A percentile compares a stretch with the other conserved stretches of the same genome.
These are phyloP conservation scores for Caloboletus firmus DNA, from an alignment of 1,284 basidiomycete genomes.

Conservation along the genomic window DNA sequence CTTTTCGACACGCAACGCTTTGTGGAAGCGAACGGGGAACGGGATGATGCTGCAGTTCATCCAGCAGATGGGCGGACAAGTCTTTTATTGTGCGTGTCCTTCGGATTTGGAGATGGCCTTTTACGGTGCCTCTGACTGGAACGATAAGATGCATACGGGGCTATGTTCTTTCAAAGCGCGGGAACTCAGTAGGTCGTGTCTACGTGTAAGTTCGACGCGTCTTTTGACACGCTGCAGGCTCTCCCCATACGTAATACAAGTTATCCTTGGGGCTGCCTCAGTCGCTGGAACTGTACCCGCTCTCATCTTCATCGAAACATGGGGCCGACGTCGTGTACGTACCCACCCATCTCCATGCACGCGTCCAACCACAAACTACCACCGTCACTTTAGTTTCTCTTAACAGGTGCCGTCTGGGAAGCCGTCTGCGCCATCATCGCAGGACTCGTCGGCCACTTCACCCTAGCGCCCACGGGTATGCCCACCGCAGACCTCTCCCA, in stretches of 20 bases:
- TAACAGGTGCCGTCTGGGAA: constrained; percentile 65
- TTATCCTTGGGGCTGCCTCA: constrained; percentile 68
- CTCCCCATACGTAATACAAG: constrained; percentile 73
- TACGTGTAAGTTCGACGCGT: background rate
- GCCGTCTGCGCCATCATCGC: constrained; percentile 65
- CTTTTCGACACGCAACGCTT: constrained; percentile 65
- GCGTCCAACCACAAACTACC: background rate
- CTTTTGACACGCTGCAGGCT: constrained; percentile 39
- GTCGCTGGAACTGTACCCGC: constrained; percentile 65
- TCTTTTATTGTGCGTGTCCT: constrained; percentile 60
- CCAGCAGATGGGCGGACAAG: constrained; percentile 75
- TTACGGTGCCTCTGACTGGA: background rate
- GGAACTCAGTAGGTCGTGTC: constrained; percentile 52
- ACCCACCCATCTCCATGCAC: background rate
- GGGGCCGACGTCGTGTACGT: constrained; percentile 59
- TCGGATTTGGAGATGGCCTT: background rate
- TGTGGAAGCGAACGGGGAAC: constrained; percentile 73
- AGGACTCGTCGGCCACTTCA: constrained; percentile 71
- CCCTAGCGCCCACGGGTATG: constrained; percentile 46
- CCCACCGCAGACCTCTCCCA: constrained; percentile 40
- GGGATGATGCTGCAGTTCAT: constrained; percentile 83
- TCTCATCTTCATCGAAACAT: constrained; percentile 62
- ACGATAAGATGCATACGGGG: constrained; percentile 68
- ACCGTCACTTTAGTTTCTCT: constrained; percentile 47
- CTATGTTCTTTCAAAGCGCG: constrained; percentile 79